Percentiles rank a stretch among this genome's conserved stretches.
These are phyloP conservation scores for Globisporangium nunn DNA, from an alignment of 352 stramenopile species.

Conservation along the genomic window DNA sequence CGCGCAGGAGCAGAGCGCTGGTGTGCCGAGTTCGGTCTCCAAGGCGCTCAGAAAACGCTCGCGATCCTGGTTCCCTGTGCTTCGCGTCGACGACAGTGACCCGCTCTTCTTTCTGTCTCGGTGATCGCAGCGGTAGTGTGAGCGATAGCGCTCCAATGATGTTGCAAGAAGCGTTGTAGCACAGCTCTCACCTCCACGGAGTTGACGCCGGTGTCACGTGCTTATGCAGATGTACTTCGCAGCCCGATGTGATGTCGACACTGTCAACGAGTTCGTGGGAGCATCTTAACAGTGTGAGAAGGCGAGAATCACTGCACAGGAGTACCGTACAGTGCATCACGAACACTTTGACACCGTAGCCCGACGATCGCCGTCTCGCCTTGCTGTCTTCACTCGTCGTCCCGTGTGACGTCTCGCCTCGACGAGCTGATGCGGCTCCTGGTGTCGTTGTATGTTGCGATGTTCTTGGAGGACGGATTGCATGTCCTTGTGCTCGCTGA, in stretches of 20 bases:
- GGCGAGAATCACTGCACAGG: not conserved
- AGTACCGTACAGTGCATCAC: not conserved
- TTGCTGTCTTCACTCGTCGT: not conserved
- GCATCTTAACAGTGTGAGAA: slow-evolving; percentile 4
- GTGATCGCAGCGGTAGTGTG: not conserved
- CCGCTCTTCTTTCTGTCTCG: slow-evolving; percentile 15
- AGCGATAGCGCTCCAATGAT: not conserved
- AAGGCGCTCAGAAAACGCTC: slow-evolving; percentile 45
- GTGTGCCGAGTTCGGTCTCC: slow-evolving; percentile 36
- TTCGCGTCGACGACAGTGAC: slow-evolving; percentile 5
- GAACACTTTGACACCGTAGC: slow-evolving; percentile 18
- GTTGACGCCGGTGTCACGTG: slow-evolving; percentile 28
- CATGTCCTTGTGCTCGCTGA: not conserved
- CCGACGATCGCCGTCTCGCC: not conserved
- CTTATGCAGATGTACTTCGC: slow-evolving; percentile 29
- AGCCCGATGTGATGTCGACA: slow-evolving; percentile 29
- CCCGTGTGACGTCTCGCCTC: not conserved
- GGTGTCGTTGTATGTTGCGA: not conserved
- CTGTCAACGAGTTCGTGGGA: slow-evolving; percentile 9
- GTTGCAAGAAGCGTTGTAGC: not conserved
- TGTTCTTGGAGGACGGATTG: not conserved
- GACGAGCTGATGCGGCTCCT: not conserved
- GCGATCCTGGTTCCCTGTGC: slow-evolving; percentile 12
- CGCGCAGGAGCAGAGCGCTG: slow-evolving; percentile 47
- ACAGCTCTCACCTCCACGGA: slow-evolving; percentile 39